Evolutionary conservation across 495 filamentous ascomycete species (phyloP).

Genomic region (Xylaria grammica): DNA sequence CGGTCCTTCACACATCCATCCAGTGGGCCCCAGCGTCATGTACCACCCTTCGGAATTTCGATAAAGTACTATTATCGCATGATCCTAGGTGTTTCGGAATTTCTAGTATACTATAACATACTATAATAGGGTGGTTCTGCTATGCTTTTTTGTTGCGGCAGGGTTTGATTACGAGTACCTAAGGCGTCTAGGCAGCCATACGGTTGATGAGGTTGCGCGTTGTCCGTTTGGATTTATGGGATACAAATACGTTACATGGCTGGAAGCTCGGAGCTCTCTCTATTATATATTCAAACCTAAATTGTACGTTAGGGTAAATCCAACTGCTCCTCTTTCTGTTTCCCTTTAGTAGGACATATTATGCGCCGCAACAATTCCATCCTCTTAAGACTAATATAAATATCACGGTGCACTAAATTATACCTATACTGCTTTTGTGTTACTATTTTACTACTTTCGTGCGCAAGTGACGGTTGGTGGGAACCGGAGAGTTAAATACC

Average conservation of each 20-base stretch:
- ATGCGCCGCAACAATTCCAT: too few relatives aligned
- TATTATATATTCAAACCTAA: background rate
- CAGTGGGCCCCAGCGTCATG: constrained; percentile 20
- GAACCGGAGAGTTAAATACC: too few relatives aligned
- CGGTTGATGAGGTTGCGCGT: background rate
- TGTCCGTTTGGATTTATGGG: background rate
- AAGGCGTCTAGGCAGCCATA: too few relatives aligned
- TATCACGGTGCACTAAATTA: background rate
- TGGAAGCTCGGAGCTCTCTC: too few relatives aligned
- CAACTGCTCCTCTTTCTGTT: background rate
- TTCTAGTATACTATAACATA: background rate
- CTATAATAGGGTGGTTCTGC: background rate
- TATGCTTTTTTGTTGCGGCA: background rate
- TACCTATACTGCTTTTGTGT: background rate
- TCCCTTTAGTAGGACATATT: too few relatives aligned
- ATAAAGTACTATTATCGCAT: background rate
- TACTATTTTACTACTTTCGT: background rate
- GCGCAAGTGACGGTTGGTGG: too few relatives aligned
- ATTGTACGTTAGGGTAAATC: background rate
- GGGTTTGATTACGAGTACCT: background rate
- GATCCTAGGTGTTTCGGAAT: background rate
- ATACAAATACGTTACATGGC: background rate
- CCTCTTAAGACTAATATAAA: background rate
- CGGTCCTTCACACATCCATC: constrained; percentile 14
- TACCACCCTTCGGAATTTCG: constrained; percentile 21